A percentile compares a stretch with the other conserved stretches of the same genome.
These are phyloP conservation scores for Hypocreales sp. DNA, from an alignment of 2,329 filamentous ascomycete genomes.

Conservation along the genomic window DNA sequence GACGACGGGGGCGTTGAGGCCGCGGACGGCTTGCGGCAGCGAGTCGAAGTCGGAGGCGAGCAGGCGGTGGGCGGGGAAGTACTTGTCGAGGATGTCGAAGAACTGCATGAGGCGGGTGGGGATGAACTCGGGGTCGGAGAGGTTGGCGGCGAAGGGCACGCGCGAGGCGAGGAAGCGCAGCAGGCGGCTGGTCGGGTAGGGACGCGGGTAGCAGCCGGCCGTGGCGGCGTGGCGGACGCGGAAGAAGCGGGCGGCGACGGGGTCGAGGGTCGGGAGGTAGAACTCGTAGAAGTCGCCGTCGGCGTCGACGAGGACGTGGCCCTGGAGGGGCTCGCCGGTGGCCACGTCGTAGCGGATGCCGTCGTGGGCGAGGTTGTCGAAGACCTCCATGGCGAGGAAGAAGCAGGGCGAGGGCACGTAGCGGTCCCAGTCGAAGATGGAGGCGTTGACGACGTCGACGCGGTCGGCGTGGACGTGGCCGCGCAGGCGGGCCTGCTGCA, in stretches of 20 bases:
- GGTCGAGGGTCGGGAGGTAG: slow-evolving; percentile 68
- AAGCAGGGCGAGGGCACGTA: slow-evolving; percentile 90
- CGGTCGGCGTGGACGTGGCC: slow-evolving; percentile 72
- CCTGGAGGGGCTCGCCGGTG: slow-evolving; percentile 74
- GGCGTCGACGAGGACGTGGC: slow-evolving; percentile 70
- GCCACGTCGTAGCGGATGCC: slow-evolving; percentile 74
- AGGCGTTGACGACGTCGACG: slow-evolving; percentile 88
- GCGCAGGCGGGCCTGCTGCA: slow-evolving; percentile 58
- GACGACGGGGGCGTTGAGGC: slow-evolving; percentile 86
- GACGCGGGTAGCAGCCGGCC: slow-evolving; percentile 44
- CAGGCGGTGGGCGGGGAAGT: slow-evolving; percentile 82
- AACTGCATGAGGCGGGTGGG: slow-evolving; percentile 93
- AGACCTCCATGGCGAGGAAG: slow-evolving; percentile 95
- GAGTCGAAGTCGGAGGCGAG: slow-evolving; percentile 82
- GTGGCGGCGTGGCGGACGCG: slow-evolving; percentile 70
- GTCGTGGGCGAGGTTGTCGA: slow-evolving; percentile 97
- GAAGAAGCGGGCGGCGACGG: slow-evolving; percentile 68
- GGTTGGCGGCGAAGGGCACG: slow-evolving; percentile 58
- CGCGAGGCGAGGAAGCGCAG: slow-evolving; percentile 46
- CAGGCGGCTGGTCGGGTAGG: slow-evolving; percentile 37
- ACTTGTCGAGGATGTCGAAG: slow-evolving; percentile 75
- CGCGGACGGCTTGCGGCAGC: slow-evolving; percentile 67
- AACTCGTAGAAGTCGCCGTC: slow-evolving; percentile 91
- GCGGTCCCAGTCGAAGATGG: slow-evolving; percentile 84
- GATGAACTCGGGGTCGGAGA: slow-evolving; percentile 80